Conservation (phyloP, 1,284 basidiomycete genomes). For the Cystobasidium pallidum region DNA sequence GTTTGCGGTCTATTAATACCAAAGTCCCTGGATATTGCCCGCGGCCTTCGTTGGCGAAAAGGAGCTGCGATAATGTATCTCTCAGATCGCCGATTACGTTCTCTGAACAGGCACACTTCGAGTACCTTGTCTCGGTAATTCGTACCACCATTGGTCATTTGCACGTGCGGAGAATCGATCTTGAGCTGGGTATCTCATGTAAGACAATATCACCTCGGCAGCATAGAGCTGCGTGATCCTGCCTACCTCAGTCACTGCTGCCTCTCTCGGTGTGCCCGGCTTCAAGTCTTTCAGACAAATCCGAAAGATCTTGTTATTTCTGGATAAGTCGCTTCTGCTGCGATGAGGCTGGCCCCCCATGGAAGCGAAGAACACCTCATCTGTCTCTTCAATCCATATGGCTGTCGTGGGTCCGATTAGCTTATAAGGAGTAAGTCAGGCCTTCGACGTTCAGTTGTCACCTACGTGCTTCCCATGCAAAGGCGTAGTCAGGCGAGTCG, state of each 20-base stretch:
- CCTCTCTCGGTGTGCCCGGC: slow-evolving; percentile 12
- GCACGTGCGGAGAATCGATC: slow-evolving; percentile 22
- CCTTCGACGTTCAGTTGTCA: background rate
- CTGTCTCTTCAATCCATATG: slow-evolving; percentile 23
- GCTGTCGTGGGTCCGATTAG: too few relatives aligned
- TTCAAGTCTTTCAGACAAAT: slow-evolving; percentile 22
- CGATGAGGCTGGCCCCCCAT: slow-evolving; percentile 29
- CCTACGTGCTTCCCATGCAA: slow-evolving; percentile 28
- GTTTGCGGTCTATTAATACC: slow-evolving; percentile 11
- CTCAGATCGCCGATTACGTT: too few relatives aligned
- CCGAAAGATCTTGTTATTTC: slow-evolving; percentile 22
- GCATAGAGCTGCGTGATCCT: too few relatives aligned
- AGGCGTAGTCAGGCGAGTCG: slow-evolving; percentile 19
- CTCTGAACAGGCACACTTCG: background rate
- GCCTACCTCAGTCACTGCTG: slow-evolving; percentile 12
- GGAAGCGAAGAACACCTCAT: slow-evolving; percentile 28
- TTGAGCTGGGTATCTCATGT: background rate
- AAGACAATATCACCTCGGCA: too few relatives aligned
- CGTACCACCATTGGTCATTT: slow-evolving; percentile 32
- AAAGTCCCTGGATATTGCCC: slow-evolving; percentile 7
- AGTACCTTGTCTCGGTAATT: slow-evolving; percentile 19
- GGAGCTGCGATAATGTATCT: background rate
- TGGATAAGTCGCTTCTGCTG: slow-evolving; percentile 17
- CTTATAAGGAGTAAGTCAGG: too few relatives aligned
- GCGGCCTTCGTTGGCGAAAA: slow-evolving; percentile 27